phyloP scores from a whole-genome alignment of 176 grass and related monocot genomes.

The Oryza glaberrima region DNA sequence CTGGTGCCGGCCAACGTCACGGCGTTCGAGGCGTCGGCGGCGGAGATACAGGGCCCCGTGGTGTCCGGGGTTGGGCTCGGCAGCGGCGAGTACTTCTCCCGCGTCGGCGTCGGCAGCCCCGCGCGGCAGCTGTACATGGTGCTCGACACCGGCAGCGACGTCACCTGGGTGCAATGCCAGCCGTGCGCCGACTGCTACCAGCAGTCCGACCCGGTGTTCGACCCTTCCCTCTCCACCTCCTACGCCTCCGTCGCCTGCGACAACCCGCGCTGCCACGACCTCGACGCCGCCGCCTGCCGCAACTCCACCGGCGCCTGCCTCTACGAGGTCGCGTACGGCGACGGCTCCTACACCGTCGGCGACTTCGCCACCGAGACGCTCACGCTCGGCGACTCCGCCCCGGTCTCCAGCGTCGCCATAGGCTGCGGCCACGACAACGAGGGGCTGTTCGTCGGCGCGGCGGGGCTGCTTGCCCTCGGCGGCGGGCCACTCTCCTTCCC shows the following conservation, averaged over 20 bases:
- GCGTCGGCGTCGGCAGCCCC: conserved; percentile 68
- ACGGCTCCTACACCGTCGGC: conserved; percentile 94
- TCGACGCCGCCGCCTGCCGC: conserved; percentile 82
- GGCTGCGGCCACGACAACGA: conserved; percentile 97
- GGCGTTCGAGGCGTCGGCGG: conserved; percentile 19
- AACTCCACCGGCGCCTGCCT: conserved; percentile 66
- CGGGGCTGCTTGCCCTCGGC: conserved; percentile 71
- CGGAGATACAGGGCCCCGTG: conserved; percentile 73
- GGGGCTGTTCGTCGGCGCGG: conserved; percentile 88
- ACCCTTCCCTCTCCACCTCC: conserved; percentile 67
- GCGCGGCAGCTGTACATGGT: conserved; percentile 80
- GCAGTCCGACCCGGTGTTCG: conserved; percentile 85
- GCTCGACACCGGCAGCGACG: conserved; percentile 95
- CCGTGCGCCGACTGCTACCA: conserved; percentile 95
- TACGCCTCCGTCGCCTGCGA: conserved; percentile 72
- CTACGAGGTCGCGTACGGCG: conserved; percentile 91
- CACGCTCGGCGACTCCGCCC: conserved; percentile 59
- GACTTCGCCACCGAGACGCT: conserved; percentile 87
- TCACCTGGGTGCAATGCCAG: conserved; percentile 93
- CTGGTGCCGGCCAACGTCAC: conserved; percentile 41
- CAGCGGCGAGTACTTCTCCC: conserved; percentile 98
- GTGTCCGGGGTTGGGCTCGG: conserved; percentile 79
- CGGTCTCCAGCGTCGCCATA: conserved; percentile 64
- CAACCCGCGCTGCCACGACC: conserved; percentile 57
- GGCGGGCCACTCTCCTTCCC: conserved; percentile 85